These are phyloP conservation scores for Handroanthus guayacan DNA, from an alignment of 257 asterid species.

Conservation along the genomic window DNA sequence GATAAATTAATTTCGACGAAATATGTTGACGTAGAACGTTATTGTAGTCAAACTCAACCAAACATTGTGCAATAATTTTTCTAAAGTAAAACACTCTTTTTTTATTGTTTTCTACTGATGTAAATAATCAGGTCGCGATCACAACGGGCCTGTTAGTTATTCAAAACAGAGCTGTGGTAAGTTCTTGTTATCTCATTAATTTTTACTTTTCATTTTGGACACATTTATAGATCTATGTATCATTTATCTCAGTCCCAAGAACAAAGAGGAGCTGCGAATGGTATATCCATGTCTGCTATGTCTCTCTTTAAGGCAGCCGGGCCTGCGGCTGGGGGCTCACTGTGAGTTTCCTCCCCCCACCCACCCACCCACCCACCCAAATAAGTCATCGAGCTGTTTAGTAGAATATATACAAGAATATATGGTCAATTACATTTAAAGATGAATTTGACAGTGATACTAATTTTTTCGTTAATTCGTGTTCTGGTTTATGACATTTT, in stretches of 20 bases:
- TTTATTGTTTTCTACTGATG: neutral
- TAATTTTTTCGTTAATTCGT: neutral
- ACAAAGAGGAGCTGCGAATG: conserved; percentile 89
- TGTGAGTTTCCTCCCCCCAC: conserved; percentile 57
- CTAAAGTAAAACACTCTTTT: neutral
- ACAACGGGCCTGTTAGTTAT: conserved; percentile 77
- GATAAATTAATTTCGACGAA: neutral
- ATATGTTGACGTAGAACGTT: neutral
- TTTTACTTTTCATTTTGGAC: neutral
- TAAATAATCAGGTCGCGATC: conserved; percentile 62
- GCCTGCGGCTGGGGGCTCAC: conserved; percentile 86
- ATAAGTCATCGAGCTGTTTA: neutral
- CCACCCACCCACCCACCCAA: too few species aligned
- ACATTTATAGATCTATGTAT: neutral
- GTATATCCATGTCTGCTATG: conserved; percentile 87
- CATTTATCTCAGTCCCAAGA: conserved; percentile 60
- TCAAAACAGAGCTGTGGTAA: conserved; percentile 89
- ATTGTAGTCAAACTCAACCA: neutral
- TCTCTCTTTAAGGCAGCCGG: conserved; percentile 81
- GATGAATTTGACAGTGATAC: neutral
- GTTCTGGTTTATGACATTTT: conserved; percentile 18
- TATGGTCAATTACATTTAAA: neutral
- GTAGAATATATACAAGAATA: neutral
- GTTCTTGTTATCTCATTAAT: conserved; percentile 14
- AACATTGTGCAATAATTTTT: neutral